Base-by-base conservation (phyloP, 371 early-diverging fungal genomes). In the Mortierella sp. region DNA sequence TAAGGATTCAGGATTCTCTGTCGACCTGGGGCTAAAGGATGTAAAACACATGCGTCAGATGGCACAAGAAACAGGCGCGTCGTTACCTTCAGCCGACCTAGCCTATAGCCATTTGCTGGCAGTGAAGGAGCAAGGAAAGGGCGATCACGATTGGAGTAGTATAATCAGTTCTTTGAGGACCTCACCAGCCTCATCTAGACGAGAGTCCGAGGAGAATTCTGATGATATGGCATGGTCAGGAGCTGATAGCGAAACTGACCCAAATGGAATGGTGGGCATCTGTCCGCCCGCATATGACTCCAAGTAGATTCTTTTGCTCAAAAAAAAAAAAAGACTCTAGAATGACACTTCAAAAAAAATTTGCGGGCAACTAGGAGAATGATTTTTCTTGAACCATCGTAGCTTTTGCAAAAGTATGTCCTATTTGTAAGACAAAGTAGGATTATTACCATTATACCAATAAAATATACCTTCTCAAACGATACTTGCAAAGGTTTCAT, bases 1-100 rank as follows among this genome's bases (percentile, higher is more conserved):
- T 4, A 60, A 78, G 8, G 83, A 85, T 8, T 75, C 74, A 7
- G 88, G 88, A 1, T 90, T 90, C 58, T 75, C 84, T 2, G 86
- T 91, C 31, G 72, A 66, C 3, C 82, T 88, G 37, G 89, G 88
- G 6, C 61, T 90, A 65, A 90, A 91, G 77, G 90, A 89, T 61
- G 86, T 89, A 1, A 83, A 86, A 26, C 84, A 87, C 23, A 84
- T 88, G 71, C 67, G 65, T n/a, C 71, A 75, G 28, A 40, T 80
- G 49, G 81, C 75, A 9, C 53, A 43, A n/a, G 81, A 75, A 2
- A 53, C 51, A 7, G 71, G 61, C 13, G 68, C 75, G 32, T 64
- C 75, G 0, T 37, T 80, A 40, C 81, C 81, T 0, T 65, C 71
- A 3, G 81, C 72, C 0, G 81, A 80, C 31, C 31, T 71, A 51